Evolutionary conservation across 1,284 basidiomycete genomes (phyloP).

Genomic region (Cutaneotrichosporon arboriforme): DNA sequence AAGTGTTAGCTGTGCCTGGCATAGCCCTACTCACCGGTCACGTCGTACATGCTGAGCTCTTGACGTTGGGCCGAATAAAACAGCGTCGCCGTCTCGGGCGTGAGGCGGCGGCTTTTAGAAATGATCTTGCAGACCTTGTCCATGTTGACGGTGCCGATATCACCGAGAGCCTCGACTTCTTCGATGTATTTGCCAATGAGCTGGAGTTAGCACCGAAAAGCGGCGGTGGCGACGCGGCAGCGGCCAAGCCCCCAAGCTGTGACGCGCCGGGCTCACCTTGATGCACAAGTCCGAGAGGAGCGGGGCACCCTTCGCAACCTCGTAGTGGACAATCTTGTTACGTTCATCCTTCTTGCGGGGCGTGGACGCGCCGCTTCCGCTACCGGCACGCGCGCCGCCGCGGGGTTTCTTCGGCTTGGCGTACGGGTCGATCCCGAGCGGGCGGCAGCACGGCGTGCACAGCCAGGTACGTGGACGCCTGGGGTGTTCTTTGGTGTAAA

Average conservation of each 20-base stretch:
- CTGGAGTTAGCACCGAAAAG: too few relatives aligned
- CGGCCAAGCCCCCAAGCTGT: too few relatives aligned
- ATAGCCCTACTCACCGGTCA: conserved; percentile 78
- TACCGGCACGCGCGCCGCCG: conserved; percentile 50
- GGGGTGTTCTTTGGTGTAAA: conserved; percentile 65
- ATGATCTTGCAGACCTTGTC: conserved; percentile 78
- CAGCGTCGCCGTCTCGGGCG: conserved; percentile 67
- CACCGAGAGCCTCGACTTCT: conserved; percentile 81
- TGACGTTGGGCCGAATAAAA: conserved; percentile 73
- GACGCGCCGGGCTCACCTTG: conserved; percentile 57
- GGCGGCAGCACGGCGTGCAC: conserved; percentile 72
- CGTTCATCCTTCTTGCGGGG: conserved; percentile 47
- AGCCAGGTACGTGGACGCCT: conserved; percentile 63
- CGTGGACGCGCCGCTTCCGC: conserved; percentile 16
- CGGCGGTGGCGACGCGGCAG: too few relatives aligned
- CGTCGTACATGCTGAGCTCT: conserved; percentile 76
- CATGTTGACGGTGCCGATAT: conserved; percentile 74
- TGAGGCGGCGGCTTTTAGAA: conserved; percentile 79
- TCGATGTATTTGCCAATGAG: conserved; percentile 80
- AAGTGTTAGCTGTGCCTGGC: too few relatives aligned
- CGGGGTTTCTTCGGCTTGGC: conserved; percentile 58
- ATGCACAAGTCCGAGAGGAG: conserved; percentile 73
- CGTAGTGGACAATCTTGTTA: conserved; percentile 58
- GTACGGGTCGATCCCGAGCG: conserved; percentile 70
- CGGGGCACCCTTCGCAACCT: conserved; percentile 61